Evolutionary conservation across 2,329 filamentous ascomycete species (phyloP).

Genomic region (Mycocentrospora acerina): DNA sequence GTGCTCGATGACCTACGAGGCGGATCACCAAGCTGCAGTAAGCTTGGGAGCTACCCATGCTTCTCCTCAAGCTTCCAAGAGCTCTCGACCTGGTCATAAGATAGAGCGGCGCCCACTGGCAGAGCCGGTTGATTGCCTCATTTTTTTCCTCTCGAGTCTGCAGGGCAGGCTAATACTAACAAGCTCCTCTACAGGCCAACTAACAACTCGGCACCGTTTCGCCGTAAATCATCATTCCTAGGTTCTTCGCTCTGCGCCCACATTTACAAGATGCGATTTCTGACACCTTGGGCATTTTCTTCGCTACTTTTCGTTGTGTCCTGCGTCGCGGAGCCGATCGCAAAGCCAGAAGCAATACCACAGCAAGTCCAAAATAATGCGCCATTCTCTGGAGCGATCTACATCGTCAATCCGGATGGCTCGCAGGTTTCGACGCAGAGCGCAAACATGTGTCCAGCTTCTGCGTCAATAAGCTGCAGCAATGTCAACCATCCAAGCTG

Average conservation of each 20-base stretch:
- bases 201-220: constrained; percentile 1
- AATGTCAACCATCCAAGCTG: constrained; percentile 46
- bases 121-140: constrained; percentile 12
- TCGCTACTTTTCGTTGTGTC: constrained; percentile 13
- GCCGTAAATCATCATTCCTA: not conserved
- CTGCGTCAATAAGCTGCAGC: constrained; percentile 45
- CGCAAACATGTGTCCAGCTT: constrained; percentile 36
- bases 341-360: constrained; percentile 28
- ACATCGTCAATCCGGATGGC: constrained; percentile 39
- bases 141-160: constrained; percentile 8
- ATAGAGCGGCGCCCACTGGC: constrained; percentile 15
- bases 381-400: constrained; percentile 44
- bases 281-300: constrained; percentile 11
- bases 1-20: constrained; percentile 32
- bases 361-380: constrained; percentile 39
- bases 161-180: constrained; percentile 15
- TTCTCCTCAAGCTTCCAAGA: constrained; percentile 21
- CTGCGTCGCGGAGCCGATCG: constrained; percentile 25
- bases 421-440: constrained; percentile 36
- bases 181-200: constrained; percentile 1
- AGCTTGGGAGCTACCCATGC: constrained; percentile 30
- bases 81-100: constrained; percentile 29
- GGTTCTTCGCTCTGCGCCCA: not conserved
- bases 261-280: constrained; percentile 17
- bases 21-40: constrained; percentile 29